A percentile compares a stretch with the other conserved stretches of the same genome.
These are phyloP conservation scores for Gamarada debralockiae DNA, from an alignment of 495 filamentous ascomycete species.

Conservation along the genomic window DNA sequence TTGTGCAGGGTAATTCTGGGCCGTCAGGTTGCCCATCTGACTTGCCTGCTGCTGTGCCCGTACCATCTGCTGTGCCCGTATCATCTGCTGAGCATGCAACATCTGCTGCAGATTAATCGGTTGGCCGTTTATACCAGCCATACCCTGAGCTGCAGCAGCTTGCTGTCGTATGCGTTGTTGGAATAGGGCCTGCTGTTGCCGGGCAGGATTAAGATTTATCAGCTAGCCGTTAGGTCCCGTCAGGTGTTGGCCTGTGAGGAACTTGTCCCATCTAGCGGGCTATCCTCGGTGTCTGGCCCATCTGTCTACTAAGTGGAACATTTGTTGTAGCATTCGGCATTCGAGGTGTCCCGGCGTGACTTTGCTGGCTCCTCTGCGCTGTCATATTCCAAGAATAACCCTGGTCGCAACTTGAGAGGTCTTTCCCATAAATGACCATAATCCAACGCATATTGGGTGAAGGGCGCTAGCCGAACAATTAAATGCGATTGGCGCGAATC, in stretches of 20 bases:
- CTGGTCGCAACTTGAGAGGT: too few relatives aligned
- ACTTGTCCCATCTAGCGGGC: constrained; percentile 58
- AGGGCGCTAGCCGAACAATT: too few relatives aligned
- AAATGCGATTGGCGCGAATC: neutral
- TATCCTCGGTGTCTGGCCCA: constrained; percentile 72
- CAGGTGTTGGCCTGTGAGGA: constrained; percentile 43
- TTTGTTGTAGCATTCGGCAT: constrained; percentile 77
- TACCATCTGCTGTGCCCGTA: constrained; percentile 19
- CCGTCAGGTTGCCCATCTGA: constrained; percentile 10
- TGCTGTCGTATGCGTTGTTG: constrained; percentile 29
- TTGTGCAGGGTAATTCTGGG: constrained; percentile 28
- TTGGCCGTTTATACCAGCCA: constrained; percentile 24
- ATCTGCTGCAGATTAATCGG: constrained; percentile 27
- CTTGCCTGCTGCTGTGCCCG: constrained; percentile 29
- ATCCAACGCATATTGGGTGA: too few relatives aligned
- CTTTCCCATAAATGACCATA: too few relatives aligned
- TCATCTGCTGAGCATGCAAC: too few relatives aligned
- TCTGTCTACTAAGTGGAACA: constrained; percentile 67
- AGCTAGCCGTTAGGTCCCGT: constrained; percentile 35
- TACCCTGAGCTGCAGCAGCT: constrained; percentile 19
- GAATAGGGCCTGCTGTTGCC: constrained; percentile 18
- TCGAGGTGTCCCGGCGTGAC: constrained; percentile 75
- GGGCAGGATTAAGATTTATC: constrained; percentile 2
- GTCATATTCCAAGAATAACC: too few relatives aligned
- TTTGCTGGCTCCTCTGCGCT: constrained; percentile 74